A percentile compares a stretch with the other conserved stretches of the same genome.
Evolutionary conservation across 2,329 filamentous ascomycete species (phyloP).

Genomic region (Botrytis porri): DNA sequence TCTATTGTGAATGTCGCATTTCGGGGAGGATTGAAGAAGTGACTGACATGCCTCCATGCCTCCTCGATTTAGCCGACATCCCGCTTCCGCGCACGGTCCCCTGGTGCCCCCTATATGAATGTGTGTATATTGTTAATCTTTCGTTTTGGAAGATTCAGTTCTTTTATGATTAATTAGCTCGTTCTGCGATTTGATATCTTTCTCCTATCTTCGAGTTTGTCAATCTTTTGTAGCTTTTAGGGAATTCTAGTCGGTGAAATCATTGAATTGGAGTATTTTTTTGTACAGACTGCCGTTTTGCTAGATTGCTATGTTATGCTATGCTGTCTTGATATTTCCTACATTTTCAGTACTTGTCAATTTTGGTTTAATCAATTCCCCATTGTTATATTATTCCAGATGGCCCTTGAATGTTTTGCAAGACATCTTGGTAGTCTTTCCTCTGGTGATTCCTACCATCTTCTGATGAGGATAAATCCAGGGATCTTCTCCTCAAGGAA

Average conservation of each 20-base stretch:
- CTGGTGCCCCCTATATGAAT: not conserved
- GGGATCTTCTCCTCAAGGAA: not conserved
- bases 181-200: not conserved
- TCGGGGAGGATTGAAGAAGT: not conserved
- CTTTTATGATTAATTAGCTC: too few species aligned
- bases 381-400: not conserved
- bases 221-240: not conserved
- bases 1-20: not conserved
- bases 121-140: not conserved
- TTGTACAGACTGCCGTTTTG: not conserved
- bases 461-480: not conserved
- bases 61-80: not conserved
- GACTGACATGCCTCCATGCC: not conserved
- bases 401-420: not conserved
- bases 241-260: not conserved
- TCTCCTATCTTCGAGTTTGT: not conserved
- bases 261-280: not conserved
- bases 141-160: not conserved
- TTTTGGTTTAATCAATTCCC: not conserved
- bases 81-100: not conserved
- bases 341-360: not conserved
- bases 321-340: not conserved
- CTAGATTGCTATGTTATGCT: not conserved
- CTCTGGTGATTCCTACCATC: not conserved
- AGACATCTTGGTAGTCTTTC: not conserved